A percentile compares a stretch with the other conserved stretches of the same genome.
phyloP scores from a whole-genome alignment of 371 early-diverging fungal genomes.

The Saksenaea oblongispora region DNA sequence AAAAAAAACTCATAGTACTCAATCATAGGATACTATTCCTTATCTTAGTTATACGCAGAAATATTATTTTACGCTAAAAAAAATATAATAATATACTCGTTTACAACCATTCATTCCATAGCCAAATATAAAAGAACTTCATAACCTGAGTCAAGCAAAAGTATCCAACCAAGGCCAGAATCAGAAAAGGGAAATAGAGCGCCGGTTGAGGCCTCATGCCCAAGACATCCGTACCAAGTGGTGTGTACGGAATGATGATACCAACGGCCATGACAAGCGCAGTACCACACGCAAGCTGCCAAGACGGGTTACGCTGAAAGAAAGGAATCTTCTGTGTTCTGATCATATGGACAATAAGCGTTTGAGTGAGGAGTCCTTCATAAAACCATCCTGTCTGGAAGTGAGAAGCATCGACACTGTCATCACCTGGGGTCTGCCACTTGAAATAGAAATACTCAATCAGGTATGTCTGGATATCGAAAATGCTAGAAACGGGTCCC shows the following conservation, averaged over 20 bases:
- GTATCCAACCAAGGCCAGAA: constrained; percentile 24
- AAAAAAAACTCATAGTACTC: too few species aligned
- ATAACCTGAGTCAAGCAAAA: constrained; percentile 23
- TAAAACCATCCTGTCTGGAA: constrained; percentile 41
- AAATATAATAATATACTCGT: neutral
- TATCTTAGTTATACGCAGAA: too few species aligned
- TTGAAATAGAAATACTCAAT: constrained; percentile 37
- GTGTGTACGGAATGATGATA: constrained; percentile 19
- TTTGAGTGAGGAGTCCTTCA: constrained; percentile 37
- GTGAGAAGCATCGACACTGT: constrained; percentile 1
- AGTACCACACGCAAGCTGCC: constrained; percentile 9
- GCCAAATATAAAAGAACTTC: constrained; percentile 13
- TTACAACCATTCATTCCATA: constrained; percentile 17
- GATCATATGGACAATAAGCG: constrained; percentile 42
- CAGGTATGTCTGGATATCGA: constrained; percentile 37
- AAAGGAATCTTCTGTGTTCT: constrained; percentile 42
- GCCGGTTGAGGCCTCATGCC: constrained; percentile 22
- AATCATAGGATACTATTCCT: too few species aligned
- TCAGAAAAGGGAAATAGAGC: constrained; percentile 27
- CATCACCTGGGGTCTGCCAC: constrained; percentile 20
- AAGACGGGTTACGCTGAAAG: constrained; percentile 26
- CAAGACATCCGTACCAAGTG: constrained; percentile 12
- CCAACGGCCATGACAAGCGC: constrained; percentile 3
- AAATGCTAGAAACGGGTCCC: constrained; percentile 41
- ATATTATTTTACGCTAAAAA: too few species aligned